These are phyloP conservation scores for Lachancea quebecensis DNA, from an alignment of 805 yeast genomes.

Conservation along the genomic window DNA sequence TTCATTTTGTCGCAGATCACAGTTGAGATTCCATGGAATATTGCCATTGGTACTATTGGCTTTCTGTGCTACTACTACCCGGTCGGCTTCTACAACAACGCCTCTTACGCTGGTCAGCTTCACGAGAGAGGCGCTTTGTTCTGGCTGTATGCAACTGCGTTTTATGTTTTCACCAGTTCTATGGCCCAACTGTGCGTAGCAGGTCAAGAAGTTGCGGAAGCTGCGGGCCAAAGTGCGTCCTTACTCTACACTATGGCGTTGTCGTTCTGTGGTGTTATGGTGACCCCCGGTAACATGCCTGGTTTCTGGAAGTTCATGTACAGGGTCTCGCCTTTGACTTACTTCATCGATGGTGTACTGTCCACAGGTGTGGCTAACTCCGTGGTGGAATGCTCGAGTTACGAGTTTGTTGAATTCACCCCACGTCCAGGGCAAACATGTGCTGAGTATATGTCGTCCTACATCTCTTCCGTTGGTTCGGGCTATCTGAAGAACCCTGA, in stretches of 20 bases:
- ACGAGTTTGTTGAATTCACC: conserved; percentile 42
- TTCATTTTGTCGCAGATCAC: conserved; percentile 56
- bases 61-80: conserved; percentile 68
- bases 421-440: conserved; percentile 57
- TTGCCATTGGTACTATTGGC: conserved; percentile 53
- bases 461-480: conserved; percentile 29
- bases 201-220: conserved; percentile 50
- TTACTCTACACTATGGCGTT: conserved; percentile 55
- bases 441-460: conserved; percentile 42
- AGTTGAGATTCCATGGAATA: conserved; percentile 62
- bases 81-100: conserved; percentile 56
- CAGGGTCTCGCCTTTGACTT: conserved; percentile 64
- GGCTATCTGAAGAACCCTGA: conserved; percentile 45
- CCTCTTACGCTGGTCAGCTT: conserved; percentile 42
- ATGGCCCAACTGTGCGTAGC: conserved; percentile 55
- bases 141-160: conserved; percentile 41
- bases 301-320: conserved; percentile 82
- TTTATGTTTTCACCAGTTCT: conserved; percentile 49
- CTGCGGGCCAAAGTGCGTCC: conserved; percentile 56
- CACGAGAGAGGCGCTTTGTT: conserved; percentile 52
- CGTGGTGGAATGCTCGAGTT: conserved; percentile 39
- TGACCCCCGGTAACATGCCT: conserved; percentile 47
- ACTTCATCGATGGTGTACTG: conserved; percentile 50
- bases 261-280: conserved; percentile 75
- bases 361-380: conserved; percentile 49